These are phyloP conservation scores for Fusarium sulawesiense DNA, from an alignment of 2,329 filamentous ascomycete genomes.

Conservation along the genomic window DNA sequence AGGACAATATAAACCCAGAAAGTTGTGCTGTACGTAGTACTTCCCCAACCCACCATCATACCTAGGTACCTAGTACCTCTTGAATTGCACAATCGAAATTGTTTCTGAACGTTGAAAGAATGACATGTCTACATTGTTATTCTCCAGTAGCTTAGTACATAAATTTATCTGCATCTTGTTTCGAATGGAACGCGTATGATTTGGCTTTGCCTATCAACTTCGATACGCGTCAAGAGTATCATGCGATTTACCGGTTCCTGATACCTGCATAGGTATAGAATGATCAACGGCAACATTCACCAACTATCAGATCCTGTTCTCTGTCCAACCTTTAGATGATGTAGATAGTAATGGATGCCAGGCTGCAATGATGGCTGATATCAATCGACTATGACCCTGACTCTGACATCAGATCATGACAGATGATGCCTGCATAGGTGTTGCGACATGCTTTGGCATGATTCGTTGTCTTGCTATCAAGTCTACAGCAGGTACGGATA, in stretches of 20 bases:
- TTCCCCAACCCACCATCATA: no score
- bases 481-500: neutral
- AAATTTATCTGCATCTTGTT: neutral
- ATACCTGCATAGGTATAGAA: conserved; percentile 1
- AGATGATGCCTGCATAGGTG: neutral
- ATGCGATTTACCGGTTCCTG: conserved; percentile 35
- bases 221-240: neutral
- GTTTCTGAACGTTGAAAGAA: neutral
- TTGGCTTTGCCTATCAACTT: neutral
- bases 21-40: neutral
- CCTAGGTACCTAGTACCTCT: neutral
- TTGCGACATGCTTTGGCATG: neutral
- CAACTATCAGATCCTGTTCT: conserved; percentile 5
- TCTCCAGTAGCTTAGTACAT: neutral
- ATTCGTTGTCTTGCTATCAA: neutral
- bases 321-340: neutral
- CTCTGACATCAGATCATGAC: neutral
- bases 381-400: neutral
- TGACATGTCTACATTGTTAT: neutral
- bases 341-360: neutral
- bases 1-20: neutral
- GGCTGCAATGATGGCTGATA: neutral
- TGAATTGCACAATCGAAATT: neutral
- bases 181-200: neutral
- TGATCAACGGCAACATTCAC: conserved; percentile 19